These are phyloP conservation scores for Batkoa obscura DNA, from an alignment of 371 early-diverging fungal genomes.

Conservation along the genomic window DNA sequence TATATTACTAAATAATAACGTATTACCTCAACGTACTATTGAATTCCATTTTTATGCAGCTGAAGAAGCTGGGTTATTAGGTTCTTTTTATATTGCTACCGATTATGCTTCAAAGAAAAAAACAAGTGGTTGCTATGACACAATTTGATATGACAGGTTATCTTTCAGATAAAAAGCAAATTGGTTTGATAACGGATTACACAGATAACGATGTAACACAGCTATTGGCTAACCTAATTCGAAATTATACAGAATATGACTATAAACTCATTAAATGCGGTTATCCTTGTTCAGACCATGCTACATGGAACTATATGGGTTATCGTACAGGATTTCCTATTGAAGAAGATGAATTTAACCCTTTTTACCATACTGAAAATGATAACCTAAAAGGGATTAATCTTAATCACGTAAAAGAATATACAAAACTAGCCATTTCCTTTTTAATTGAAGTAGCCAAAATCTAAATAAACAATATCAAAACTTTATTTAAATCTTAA, in stretches of 20 bases:
- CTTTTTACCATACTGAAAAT: no score
- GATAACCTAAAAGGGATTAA: no score
- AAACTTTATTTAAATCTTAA: no score
- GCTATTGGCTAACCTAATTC: slow-evolving; percentile 13
- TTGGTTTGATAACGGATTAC: slow-evolving; percentile 65
- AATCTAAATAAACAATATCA: no score
- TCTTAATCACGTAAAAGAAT: no score
- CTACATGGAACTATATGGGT: no score
- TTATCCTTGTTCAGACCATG: slow-evolving; percentile 64
- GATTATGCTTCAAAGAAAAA: slow-evolving; percentile 30
- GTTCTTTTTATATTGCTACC: slow-evolving; percentile 67
- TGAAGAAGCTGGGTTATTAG: slow-evolving; percentile 77
- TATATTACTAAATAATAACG: slow-evolving; percentile 36
- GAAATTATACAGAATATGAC: background rate
- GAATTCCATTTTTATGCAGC: slow-evolving; percentile 93
- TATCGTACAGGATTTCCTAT: no score
- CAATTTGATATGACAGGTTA: slow-evolving; percentile 73
- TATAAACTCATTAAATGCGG: slow-evolving; percentile 27
- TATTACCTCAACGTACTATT: slow-evolving; percentile 58
- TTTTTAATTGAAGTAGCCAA: no score
- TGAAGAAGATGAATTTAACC: no score
- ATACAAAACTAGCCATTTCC: no score
- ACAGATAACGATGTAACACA: slow-evolving; percentile 43
- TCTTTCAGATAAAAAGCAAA: slow-evolving; percentile 31
- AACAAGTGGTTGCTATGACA: slow-evolving; percentile 49